Base-by-base conservation (phyloP, 2,329 filamentous ascomycete genomes). In the Diaporthe australafricana region DNA sequence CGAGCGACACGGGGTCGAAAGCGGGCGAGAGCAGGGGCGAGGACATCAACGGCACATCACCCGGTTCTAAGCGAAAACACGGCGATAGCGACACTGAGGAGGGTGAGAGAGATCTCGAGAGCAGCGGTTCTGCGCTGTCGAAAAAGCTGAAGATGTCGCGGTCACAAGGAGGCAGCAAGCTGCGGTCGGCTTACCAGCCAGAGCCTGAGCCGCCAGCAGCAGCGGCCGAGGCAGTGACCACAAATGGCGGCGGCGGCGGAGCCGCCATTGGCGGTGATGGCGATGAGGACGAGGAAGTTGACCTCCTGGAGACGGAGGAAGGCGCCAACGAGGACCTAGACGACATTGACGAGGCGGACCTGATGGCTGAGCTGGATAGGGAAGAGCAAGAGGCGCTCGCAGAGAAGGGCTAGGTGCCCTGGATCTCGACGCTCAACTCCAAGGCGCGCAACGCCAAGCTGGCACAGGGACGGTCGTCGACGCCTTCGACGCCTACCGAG, bases 301-400 rank as follows among this genome's bases (percentile, higher is more conserved):
- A 72, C 5, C 71, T 75, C 57, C 68, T 72, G 50, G 65, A 75
- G 78, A 73, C 76, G 17, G 79, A 81, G 17, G 80, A 81, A 9
- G 80, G 73, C 56, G 75, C 76, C 60, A 75, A 77, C 30, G 78
- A 71, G 22, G 70, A 56, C 52, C 81, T 84, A 65, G 85, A 86
- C 12, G 65, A 66, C 11, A 52, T 73, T 55, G 87, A 88, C 12
- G 87, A 88, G 68, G 85, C 91, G 76, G 90, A 91, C 76, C 84
- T 93, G 78, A 82, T 90, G 77, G 89, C 89, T 1, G 90, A 89
- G 74, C 82, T 91, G 74, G 88, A 90, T 76, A 80, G 80, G 4
- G 80, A 82, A 62, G 83, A 78, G 53, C 74, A 74, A 32, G 76
- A 74, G 69, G 65, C 67, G 55, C 48, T 71, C n/a, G 72, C 71